Conservation (phyloP, 768 basidiomycete species). For the Mrakia gelida region DNA sequence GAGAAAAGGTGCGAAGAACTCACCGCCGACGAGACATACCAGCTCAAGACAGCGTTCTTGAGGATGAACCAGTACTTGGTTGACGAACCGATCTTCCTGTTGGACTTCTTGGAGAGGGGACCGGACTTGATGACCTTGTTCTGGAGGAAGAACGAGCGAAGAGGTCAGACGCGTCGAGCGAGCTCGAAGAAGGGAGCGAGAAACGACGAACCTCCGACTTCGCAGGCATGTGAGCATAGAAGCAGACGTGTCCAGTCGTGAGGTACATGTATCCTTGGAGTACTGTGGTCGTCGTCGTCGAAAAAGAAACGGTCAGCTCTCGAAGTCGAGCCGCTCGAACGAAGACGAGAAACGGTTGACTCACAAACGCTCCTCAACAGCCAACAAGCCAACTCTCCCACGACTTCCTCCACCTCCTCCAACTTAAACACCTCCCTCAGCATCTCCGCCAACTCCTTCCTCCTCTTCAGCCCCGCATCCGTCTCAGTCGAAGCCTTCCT, state of each 20-base stretch:
- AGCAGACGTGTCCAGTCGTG: slow-evolving; percentile 87
- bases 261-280: slow-evolving; percentile 97
- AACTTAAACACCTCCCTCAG: slow-evolving; percentile 82
- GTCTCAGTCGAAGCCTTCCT: not conserved
- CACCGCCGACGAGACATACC: slow-evolving; percentile 92
- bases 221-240: slow-evolving; percentile 90
- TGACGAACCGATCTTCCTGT: slow-evolving; percentile 77
- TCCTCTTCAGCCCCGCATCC: slow-evolving; percentile 20
- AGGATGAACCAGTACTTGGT: slow-evolving; percentile 94
- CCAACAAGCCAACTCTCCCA: slow-evolving; percentile 90
- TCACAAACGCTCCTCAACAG: slow-evolving; percentile 79
- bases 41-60: slow-evolving; percentile 91
- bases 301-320: slow-evolving; percentile 11
- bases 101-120: slow-evolving; percentile 77
- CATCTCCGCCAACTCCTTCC: slow-evolving; percentile 70
- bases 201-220: slow-evolving; percentile 60
- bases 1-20: slow-evolving; percentile 35
- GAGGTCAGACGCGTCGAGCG: not conserved
- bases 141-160: slow-evolving; percentile 47
- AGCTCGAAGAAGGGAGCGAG: not conserved
- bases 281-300: slow-evolving; percentile 50
- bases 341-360: slow-evolving; percentile 45
- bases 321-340: not conserved
- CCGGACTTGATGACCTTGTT: slow-evolving; percentile 92
- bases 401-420: slow-evolving; percentile 73